These are phyloP conservation scores for Lumnitzera littorea DNA, from an alignment of 345 rosid genomes.

Conservation along the genomic window DNA sequence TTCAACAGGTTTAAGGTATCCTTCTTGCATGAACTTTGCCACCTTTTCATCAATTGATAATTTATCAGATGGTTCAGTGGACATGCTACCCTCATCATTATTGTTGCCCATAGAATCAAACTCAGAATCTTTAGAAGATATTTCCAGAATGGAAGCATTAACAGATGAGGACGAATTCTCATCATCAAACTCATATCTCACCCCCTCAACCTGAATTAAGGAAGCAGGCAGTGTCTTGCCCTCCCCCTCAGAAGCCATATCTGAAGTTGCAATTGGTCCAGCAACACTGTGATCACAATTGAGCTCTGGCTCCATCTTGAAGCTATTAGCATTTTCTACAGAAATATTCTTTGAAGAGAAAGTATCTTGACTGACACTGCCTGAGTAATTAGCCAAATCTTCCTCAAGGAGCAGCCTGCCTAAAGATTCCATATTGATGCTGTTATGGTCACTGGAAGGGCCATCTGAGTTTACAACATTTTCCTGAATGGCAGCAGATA, in stretches of 20 bases:
- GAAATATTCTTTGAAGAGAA: conserved; percentile 2
- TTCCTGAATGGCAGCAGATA: conserved; percentile 13
- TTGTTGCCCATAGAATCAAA: conserved; percentile 18
- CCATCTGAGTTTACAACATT: conserved; percentile 19
- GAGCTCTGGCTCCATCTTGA: not conserved
- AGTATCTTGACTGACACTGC: conserved; percentile 10
- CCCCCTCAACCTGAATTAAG: conserved; percentile 2
- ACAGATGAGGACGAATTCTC: conserved; percentile 15
- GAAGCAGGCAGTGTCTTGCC: not conserved
- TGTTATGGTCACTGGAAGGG: conserved; percentile 9
- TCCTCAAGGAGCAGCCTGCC: conserved; percentile 9
- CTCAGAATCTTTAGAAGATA: conserved; percentile 9
- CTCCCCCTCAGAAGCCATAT: conserved; percentile 7
- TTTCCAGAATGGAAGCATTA: conserved; percentile 10
- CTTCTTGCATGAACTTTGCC: conserved; percentile 55
- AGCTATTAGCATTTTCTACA: conserved; percentile 1
- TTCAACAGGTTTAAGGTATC: conserved; percentile 55
- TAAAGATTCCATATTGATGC: conserved; percentile 15
- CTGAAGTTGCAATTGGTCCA: conserved; percentile 16
- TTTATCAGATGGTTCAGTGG: conserved; percentile 17
- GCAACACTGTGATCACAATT: not conserved
- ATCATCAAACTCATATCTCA: not conserved
- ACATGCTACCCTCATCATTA: conserved; percentile 9
- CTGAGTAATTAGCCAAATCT: not conserved
- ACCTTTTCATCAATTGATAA: conserved; percentile 50